phyloP scores from a whole-genome alignment of 768 basidiomycete species.

The Serendipita vermifera region DNA sequence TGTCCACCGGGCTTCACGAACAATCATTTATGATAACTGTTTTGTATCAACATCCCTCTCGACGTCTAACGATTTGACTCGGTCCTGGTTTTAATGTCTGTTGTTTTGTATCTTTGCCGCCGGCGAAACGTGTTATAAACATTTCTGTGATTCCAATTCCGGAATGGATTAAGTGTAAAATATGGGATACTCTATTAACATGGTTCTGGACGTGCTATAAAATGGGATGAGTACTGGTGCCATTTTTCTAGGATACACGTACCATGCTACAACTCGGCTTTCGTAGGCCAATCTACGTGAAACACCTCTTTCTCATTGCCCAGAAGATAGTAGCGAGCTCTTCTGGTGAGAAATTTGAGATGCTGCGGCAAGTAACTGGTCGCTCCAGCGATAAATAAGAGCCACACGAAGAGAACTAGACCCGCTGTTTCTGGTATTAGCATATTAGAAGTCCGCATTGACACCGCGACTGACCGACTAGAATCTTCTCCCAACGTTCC shows the following conservation, averaged over 20 bases:
- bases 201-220: neutral
- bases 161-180: too few relatives aligned
- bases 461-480: constrained; percentile 35
- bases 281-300: constrained; percentile 8
- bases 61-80: too few relatives aligned
- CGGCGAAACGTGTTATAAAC: too few relatives aligned
- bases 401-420: constrained; percentile 27
- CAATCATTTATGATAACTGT: too few relatives aligned
- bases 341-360: constrained; percentile 36
- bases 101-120: too few relatives aligned
- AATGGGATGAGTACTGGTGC: neutral
- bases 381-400: constrained; percentile 39
- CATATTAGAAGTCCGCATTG: constrained; percentile 7
- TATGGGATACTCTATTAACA: too few relatives aligned
- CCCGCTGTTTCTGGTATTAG: neutral
- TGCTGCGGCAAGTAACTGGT: constrained; percentile 48
- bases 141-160: too few relatives aligned
- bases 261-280: neutral
- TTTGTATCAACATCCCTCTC: too few relatives aligned
- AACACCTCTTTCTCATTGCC: constrained; percentile 30
- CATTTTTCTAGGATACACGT: too few relatives aligned
- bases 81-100: too few relatives aligned
- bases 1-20: too few relatives aligned
- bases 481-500: constrained; percentile 56
- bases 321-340: constrained; percentile 50